Conservation (phyloP, 192 early-diverging fungal species). For the Gigaspora rosea region DNA sequence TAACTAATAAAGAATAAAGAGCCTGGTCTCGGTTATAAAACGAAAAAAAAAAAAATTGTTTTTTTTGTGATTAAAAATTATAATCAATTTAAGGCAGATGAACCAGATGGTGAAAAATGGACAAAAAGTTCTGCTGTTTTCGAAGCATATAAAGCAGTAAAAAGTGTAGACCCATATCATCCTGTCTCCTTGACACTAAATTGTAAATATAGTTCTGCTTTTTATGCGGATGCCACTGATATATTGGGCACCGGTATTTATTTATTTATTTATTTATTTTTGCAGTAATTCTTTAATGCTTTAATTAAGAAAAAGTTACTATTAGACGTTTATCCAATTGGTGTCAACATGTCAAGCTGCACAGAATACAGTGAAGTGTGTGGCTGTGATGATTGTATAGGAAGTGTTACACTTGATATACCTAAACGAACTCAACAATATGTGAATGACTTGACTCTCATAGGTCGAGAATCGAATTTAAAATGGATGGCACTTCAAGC, state of each 20-base stretch:
- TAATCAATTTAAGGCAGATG: conserved; percentile 21
- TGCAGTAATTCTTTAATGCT: neutral
- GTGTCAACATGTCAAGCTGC: conserved; percentile 14
- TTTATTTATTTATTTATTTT: neutral
- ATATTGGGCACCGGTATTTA: conserved; percentile 15
- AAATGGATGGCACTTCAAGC: conserved; percentile 37
- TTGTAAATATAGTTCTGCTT: neutral
- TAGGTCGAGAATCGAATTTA: conserved; percentile 8
- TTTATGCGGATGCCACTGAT: conserved; percentile 23
- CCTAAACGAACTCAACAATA: conserved; percentile 26
- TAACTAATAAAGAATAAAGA: too few relatives aligned
- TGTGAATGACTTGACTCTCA: conserved; percentile 16
- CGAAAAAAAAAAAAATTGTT: too few relatives aligned
- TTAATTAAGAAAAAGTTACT: neutral
- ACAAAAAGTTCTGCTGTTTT: neutral
- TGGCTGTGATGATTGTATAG: conserved; percentile 33
- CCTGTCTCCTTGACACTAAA: conserved; percentile 35
- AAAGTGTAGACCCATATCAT: conserved; percentile 33
- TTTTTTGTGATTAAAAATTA: neutral
- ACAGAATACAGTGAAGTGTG: conserved; percentile 16
- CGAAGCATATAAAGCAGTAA: conserved; percentile 19
- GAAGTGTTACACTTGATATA: conserved; percentile 26
- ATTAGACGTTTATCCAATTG: conserved; percentile 35
- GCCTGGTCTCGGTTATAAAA: too few relatives aligned
- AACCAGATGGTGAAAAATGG: conserved; percentile 24